Evolutionary conservation across 2,329 filamentous ascomycete species (phyloP).

Genomic region (Monilinia fructigena): DNA sequence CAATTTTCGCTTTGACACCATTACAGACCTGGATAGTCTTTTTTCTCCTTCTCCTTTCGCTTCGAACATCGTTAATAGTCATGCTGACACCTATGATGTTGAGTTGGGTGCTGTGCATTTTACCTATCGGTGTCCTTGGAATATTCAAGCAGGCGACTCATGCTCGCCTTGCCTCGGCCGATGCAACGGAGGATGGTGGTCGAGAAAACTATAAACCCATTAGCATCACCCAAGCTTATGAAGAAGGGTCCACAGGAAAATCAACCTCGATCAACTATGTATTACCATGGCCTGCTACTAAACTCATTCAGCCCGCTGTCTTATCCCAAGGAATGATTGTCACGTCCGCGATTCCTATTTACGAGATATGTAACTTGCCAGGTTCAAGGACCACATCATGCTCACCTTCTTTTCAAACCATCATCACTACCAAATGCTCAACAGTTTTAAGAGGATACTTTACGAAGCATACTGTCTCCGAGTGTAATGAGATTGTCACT

Average conservation of each 20-base stretch:
- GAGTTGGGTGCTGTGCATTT: conserved; percentile 11
- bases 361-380: conserved; percentile 31
- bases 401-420: conserved; percentile 28
- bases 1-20: neutral
- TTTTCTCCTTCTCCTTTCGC: neutral
- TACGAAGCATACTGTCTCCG: conserved; percentile 28
- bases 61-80: neutral
- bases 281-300: conserved; percentile 25
- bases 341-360: conserved; percentile 30
- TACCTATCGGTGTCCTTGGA: neutral
- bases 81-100: neutral
- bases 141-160: neutral
- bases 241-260: neutral
- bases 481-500: conserved; percentile 34
- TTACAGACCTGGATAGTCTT: conserved; percentile 13
- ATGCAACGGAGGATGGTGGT: neutral
- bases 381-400: conserved; percentile 28
- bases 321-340: conserved; percentile 29
- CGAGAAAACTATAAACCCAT: conserved; percentile 2
- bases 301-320: conserved; percentile 19
- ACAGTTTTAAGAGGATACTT: conserved; percentile 34
- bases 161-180: neutral
- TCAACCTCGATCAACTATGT: conserved; percentile 21
- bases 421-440: conserved; percentile 31
- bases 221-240: neutral